Base-by-base conservation (phyloP, 306 rosid genomes). In the Hippophae tibetana region DNA sequence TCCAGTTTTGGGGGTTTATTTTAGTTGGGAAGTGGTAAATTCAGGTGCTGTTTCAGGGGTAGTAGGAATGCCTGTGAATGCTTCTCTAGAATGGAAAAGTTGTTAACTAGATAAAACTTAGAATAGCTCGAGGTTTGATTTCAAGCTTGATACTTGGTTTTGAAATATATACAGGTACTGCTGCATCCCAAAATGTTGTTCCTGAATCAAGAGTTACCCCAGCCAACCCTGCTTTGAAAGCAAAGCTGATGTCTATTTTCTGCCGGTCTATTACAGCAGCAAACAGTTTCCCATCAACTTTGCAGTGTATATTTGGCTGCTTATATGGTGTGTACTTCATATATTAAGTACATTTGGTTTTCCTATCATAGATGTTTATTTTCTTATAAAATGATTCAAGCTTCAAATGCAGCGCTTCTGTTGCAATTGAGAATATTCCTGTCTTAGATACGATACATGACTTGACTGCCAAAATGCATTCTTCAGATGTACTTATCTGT, bases 241-340 rank as follows among this genome's bases (percentile, higher is more conserved):
- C 84, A 65, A 90, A 82, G 67, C 79, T 90, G 53, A 83, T 90
- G 89, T 90, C 98, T 67, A 65, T 80, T 67, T 90, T 90, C 81
- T 90, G 96, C 80, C 90, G 87, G 65, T 90, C 96, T 66, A 81
- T 90, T 70, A 69, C 86, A 52, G 93, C 98, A 46, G 96, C 98
- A 62, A 87, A 90, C 72, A 83, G 90, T 83, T 87, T 90, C 68
- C 98, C 98, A 11, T 72, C 95, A 61, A 83, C 98, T 54, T 70
- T 90, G 83, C 98, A 90, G 76, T 87, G 98, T 81, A 87, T 90
- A 72, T 90, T 90, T 85, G 82, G 87, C 57, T 85, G 96, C 84
- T 82, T 90, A 67, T 90, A 87, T 65, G 98, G 98, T 90, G 79
- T 42, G 70, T 18, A 44, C 67, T 18, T 78, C 49, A 55, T 14